Conservation (phyloP, 2,329 filamentous ascomycete genomes). For the Exophiala oligosperma region DNA sequence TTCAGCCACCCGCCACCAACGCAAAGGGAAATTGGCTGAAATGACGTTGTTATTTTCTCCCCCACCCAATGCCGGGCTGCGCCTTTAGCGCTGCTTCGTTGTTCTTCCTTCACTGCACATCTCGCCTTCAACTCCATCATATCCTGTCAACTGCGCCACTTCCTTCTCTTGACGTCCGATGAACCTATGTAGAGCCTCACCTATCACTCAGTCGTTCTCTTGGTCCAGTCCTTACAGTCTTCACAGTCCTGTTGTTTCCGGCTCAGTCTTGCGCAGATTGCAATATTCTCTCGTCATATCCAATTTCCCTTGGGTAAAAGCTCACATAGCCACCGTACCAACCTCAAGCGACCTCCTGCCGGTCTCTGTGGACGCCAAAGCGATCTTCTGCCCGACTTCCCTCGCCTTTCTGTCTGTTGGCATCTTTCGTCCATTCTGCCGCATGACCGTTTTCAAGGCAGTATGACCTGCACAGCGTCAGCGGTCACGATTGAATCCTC, state of each 20-base stretch:
- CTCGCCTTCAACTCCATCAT: neutral
- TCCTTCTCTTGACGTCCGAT: neutral
- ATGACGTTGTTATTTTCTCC: neutral
- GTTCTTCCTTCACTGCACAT: neutral
- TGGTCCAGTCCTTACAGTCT: neutral
- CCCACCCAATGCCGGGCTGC: neutral
- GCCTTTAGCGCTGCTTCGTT: neutral
- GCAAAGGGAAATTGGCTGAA: neutral
- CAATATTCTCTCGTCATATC: neutral
- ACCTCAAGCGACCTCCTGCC: no score
- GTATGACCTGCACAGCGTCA: slow-evolving; percentile 22
- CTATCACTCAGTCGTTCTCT: neutral
- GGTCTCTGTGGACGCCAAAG: no score
- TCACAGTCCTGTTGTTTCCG: neutral
- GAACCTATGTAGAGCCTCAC: neutral
- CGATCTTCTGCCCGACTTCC: no score
- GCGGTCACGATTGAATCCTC: slow-evolving; percentile 19
- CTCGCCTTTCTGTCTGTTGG: neutral
- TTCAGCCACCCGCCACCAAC: no score
- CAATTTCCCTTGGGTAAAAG: neutral
- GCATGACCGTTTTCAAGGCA: slow-evolving; percentile 8
- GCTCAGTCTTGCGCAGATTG: no score
- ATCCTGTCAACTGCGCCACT: neutral
- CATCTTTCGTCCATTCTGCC: neutral
- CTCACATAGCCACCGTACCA: neutral